Base-by-base conservation (phyloP, 2,329 filamentous ascomycete genomes). In the Rachicladosporium sp. region DNA sequence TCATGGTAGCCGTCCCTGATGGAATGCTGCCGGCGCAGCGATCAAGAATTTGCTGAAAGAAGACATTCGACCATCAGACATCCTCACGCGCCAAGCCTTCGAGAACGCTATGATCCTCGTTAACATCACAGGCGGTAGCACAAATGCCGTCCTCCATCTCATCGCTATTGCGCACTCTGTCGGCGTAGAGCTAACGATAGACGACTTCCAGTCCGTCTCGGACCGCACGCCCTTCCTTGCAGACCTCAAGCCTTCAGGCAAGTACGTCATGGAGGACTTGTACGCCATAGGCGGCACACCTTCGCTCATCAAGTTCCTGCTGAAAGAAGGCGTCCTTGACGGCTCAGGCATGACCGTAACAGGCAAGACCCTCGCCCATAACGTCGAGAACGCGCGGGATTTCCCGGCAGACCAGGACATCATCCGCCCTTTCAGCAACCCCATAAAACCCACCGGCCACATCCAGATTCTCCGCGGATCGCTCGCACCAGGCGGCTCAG, bases 401-500 rank as follows among this genome's bases (percentile, higher is more conserved):
- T 81, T 86, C 67, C 77, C 79, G 12, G 63, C 66, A 2, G 74
- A 82, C 50, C 80, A 85, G 60, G 70, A 77, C 46, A 81, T 85
- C 56, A 82, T 85, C 50, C 69, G 74, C 10, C 78, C 78, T 1
- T 60, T 83, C 46, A 74, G 66, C 56, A 71, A 82, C 50, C 80
- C 80, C 2, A 78, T 85, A 62, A 85, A 85, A 59, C 47, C 63
- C 32, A 81, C 78, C 1, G 80, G 80, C 30, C 80, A 85, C 54
- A 76, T 85, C 48, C 78, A 82, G 62, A 84, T 85, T 50, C 68
- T 85, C 5, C 71, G 77, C 36, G 80, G 80, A 23, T 76, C 71
- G 11, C 68, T 85, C 30, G 78, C 80, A 3, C 80, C 80, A 0
- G 79, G 74, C 41, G 80, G 80, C 36, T 74, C 69, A 45, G 80